phyloP scores from a whole-genome alignment of 768 basidiomycete genomes.

The Phylloporus arenicola region DNA sequence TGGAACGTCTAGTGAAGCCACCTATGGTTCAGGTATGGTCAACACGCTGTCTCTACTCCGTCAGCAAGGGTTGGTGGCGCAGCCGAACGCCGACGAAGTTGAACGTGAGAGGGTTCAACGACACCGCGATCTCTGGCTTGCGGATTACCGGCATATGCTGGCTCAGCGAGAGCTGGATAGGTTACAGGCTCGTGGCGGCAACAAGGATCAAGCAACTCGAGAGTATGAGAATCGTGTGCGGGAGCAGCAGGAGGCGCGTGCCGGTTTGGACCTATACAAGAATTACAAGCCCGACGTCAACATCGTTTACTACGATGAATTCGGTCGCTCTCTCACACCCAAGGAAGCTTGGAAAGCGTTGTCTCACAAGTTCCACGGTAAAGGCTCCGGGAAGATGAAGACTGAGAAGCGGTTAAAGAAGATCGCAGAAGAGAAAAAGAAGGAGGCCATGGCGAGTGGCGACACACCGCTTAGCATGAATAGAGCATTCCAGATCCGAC shows the following conservation, averaged over 20 bases:
- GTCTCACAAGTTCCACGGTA: slow-evolving; percentile 97
- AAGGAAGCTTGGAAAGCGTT: slow-evolving; percentile 99
- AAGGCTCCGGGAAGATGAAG: slow-evolving; percentile 95
- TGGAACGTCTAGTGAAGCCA: slow-evolving; percentile 74
- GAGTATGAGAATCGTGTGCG: slow-evolving; percentile 92
- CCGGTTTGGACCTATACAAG: slow-evolving; percentile 77
- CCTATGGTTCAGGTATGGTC: slow-evolving; percentile 79
- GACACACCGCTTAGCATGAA: slow-evolving; percentile 97
- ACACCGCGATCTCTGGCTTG: slow-evolving; percentile 86
- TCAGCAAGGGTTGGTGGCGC: slow-evolving; percentile 83
- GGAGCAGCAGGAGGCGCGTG: slow-evolving; percentile 86
- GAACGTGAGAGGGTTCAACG: slow-evolving; percentile 80
- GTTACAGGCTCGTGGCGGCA: slow-evolving; percentile 67
- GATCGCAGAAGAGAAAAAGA: slow-evolving; percentile 96
- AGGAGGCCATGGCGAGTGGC: slow-evolving; percentile 87
- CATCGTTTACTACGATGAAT: slow-evolving; percentile 95
- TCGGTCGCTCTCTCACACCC: slow-evolving; percentile 77
- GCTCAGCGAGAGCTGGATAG: slow-evolving; percentile 79
- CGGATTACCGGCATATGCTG: slow-evolving; percentile 71
- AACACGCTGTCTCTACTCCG: slow-evolving; percentile 84
- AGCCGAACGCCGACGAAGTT: slow-evolving; percentile 52
- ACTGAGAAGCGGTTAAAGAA: slow-evolving; percentile 94
- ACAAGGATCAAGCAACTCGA: slow-evolving; percentile 88
- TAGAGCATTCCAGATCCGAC: slow-evolving; percentile 85
- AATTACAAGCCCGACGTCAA: slow-evolving; percentile 96